Percentiles rank a stretch among this genome's conserved stretches.
phyloP scores from a whole-genome alignment of 768 basidiomycete genomes.

The Tylopilus sp. region DNA sequence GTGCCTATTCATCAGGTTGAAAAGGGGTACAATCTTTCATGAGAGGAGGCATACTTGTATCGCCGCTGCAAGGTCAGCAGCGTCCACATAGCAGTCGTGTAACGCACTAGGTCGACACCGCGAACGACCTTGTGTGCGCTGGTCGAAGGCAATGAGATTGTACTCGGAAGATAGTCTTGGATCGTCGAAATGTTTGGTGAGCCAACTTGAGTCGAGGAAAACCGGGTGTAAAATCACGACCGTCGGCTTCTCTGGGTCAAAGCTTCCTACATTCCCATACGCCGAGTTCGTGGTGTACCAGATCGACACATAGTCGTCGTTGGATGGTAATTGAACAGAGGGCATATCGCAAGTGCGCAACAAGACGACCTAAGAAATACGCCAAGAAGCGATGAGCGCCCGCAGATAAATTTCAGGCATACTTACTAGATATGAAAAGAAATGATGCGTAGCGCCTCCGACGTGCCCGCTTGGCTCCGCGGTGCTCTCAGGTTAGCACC shows the following conservation, averaged over 20 bases:
- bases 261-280: slow-evolving; percentile 58
- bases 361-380: slow-evolving; percentile 3
- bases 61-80: slow-evolving; percentile 70
- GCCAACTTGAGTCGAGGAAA: slow-evolving; percentile 68
- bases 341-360: slow-evolving; percentile 55
- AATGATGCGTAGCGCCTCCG: neutral
- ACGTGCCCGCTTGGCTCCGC: slow-evolving; percentile 1
- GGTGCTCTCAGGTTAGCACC: slow-evolving; percentile 14
- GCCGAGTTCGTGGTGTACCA: slow-evolving; percentile 68
- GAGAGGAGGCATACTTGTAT: slow-evolving; percentile 46
- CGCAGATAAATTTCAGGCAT: slow-evolving; percentile 18
- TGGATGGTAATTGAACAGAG: slow-evolving; percentile 59
- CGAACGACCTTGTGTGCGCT: slow-evolving; percentile 60
- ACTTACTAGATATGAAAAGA: slow-evolving; percentile 8
- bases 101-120: slow-evolving; percentile 47
- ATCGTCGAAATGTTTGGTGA: slow-evolving; percentile 64
- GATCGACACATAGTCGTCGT: slow-evolving; percentile 65
- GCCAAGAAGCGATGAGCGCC: slow-evolving; percentile 1
- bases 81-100: slow-evolving; percentile 76
- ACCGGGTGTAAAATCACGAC: slow-evolving; percentile 66
- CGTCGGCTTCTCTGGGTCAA: slow-evolving; percentile 63
- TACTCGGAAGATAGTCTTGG: slow-evolving; percentile 52
- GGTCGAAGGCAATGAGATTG: slow-evolving; percentile 77
- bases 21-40: neutral
- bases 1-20: slow-evolving; percentile 36